These are phyloP conservation scores for Penicillium waksmanii DNA, from an alignment of 495 filamentous ascomycete species.

Conservation along the genomic window DNA sequence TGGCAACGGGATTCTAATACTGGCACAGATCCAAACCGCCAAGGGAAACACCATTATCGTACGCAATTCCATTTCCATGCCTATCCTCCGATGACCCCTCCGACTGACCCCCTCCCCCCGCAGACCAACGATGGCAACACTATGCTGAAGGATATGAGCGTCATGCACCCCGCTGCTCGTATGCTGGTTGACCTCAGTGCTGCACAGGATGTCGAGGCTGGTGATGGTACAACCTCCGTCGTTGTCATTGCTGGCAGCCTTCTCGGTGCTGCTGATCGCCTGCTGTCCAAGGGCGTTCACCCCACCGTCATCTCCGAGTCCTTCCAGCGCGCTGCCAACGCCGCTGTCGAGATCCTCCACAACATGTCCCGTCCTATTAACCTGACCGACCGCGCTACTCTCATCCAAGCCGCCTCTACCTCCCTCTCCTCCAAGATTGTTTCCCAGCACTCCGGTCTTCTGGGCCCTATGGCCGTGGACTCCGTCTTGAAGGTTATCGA, in stretches of 20 bases:
- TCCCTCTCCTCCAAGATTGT: conserved; percentile 99
- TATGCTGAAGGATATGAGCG: conserved; percentile 97
- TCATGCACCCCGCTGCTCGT: conserved; percentile 97
- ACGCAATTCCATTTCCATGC: conserved; percentile 26
- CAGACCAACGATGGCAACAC: conserved; percentile 97
- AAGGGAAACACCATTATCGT: conserved; percentile 95
- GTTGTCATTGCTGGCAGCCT: conserved; percentile 96
- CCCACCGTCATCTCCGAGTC: conserved; percentile 96
- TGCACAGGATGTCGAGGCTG: conserved; percentile 97
- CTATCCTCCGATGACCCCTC: conserved; percentile 16
- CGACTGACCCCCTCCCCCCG: conserved; percentile 32
- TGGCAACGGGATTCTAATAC: conserved; percentile 28
- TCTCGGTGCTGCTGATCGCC: conserved; percentile 87
- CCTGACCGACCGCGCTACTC: conserved; percentile 81
- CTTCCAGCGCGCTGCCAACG: conserved; percentile 90
- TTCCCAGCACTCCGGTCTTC: conserved; percentile 87
- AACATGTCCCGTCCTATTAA: conserved; percentile 95
- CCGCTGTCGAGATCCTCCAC: conserved; percentile 86
- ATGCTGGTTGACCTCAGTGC: conserved; percentile 98
- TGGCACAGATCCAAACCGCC: conserved; percentile 77
- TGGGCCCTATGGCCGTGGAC: conserved; percentile 96
- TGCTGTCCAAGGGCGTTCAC: conserved; percentile 92
- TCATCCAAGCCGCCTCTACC: conserved; percentile 95
- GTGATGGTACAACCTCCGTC: conserved; percentile 97
- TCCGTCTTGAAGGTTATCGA: conserved; percentile 94